Evolutionary conservation across 192 early-diverging fungal species (phyloP).

Genomic region (Diversispora eburnea): DNA sequence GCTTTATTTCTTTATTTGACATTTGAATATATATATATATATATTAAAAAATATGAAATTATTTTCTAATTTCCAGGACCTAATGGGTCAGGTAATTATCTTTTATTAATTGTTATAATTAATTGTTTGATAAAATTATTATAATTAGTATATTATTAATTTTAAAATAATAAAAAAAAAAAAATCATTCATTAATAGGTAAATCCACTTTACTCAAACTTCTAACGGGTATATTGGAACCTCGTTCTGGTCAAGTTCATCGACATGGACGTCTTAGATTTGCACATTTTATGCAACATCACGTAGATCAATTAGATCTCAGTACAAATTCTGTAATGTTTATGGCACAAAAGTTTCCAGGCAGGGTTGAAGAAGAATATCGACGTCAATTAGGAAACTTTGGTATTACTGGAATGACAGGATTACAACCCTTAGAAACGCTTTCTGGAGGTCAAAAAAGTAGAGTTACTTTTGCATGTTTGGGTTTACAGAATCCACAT

Average conservation of each 20-base stretch:
- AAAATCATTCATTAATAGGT: conserved; percentile 33
- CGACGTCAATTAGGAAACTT: conserved; percentile 89
- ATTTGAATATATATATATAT: no score
- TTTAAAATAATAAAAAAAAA: no score
- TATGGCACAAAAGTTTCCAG: conserved; percentile 84
- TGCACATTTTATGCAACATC: conserved; percentile 95
- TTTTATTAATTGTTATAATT: neutral
- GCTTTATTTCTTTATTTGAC: neutral
- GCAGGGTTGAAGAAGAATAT: conserved; percentile 93
- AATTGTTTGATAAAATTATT: neutral
- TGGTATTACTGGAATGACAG: conserved; percentile 95
- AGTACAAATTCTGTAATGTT: conserved; percentile 80
- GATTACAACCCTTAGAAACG: conserved; percentile 90
- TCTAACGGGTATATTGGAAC: conserved; percentile 80
- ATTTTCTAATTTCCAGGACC: conserved; percentile 49
- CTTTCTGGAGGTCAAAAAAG: conserved; percentile 97
- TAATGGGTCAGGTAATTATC: conserved; percentile 80
- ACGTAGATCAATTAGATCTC: conserved; percentile 95
- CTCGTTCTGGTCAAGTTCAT: conserved; percentile 73
- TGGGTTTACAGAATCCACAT: conserved; percentile 88
- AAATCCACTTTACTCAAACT: conserved; percentile 96
- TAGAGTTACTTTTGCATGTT: conserved; percentile 92
- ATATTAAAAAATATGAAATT: neutral
- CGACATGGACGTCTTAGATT: conserved; percentile 92
- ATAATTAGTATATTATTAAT: no score